Evolutionary conservation across 768 basidiomycete species (phyloP), one percentile per base, ranked within the genome.

Genomic region (Royoungia palumana): DNA sequence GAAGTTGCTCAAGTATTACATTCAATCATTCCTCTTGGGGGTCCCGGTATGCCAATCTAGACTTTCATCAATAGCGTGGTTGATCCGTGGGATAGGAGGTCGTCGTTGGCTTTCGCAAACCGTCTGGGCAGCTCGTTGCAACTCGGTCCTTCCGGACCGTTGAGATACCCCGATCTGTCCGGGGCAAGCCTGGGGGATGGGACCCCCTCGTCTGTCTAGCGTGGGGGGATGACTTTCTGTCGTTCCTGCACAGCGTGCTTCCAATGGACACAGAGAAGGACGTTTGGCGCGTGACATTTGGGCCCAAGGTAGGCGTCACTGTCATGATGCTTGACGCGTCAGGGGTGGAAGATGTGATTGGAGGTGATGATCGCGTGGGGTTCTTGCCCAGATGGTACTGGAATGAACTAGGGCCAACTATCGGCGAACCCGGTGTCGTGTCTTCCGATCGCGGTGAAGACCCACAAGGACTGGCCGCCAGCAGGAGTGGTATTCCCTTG

Each of bases 1-100:
- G 65, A 94, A 94, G 63, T 71, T 94, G n/a, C 79, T 94, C 49
- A 93, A 90, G 61, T 91, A 91, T 67, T 94, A 93, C 73, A 81
- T 92, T 51, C 92, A 94, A 61, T 93, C 90, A 1, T 94, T 91
- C 66, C 77, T 94, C 22, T 79, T 94, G 46, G 93, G 92, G 41
- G 90, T 94, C n/a, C 92, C 91, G 19, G 87, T 87, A 64, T 57
- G 83, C 65, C 28, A 11, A 44, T 43, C 40, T 20, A 16, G 28
- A 37, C 14, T 32, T 43, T 7, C 40, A 36, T 30, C 7, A 32
- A 35, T 24, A n/a, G 16, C 35, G 6, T 48, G 11, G 43, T 24
- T 46, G 28, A 37, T 44, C 35, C 50, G 45, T 10, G 21, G 21
- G 41, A 51, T 55, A 90, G 89, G 86, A 89, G 66, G 83, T 94